phyloP scores from a whole-genome alignment of 495 filamentous ascomycete species.

The Lasiosphaeria ovina region DNA sequence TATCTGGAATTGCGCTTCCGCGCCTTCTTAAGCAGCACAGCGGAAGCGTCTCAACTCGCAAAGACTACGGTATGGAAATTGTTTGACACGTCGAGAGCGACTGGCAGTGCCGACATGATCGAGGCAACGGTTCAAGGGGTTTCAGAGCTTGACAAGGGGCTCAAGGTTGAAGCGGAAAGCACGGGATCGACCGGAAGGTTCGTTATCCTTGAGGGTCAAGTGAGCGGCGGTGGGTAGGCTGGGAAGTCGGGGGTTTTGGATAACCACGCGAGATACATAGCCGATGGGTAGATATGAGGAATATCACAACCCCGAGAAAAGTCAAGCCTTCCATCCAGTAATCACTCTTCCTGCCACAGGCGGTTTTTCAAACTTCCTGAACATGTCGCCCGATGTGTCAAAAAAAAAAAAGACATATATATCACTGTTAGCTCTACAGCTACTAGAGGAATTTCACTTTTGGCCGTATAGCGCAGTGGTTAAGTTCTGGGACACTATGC shows the following conservation, averaged over 20 bases:
- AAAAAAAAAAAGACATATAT: too few relatives aligned
- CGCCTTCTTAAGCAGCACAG: background rate
- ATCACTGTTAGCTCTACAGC: too few relatives aligned
- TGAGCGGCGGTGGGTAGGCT: background rate
- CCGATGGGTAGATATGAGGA: background rate
- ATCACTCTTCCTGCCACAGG: background rate
- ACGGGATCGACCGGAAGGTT: background rate
- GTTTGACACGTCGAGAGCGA: background rate
- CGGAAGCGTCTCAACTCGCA: background rate
- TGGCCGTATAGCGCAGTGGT: too few relatives aligned
- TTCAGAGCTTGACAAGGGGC: background rate
- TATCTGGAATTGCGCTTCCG: background rate
- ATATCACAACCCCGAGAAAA: background rate
- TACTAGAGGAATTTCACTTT: too few relatives aligned
- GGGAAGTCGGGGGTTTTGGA: background rate
- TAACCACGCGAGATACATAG: background rate
- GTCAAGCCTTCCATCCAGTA: background rate
- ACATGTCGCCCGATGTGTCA: background rate
- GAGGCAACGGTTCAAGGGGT: background rate
- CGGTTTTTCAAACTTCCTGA: background rate
- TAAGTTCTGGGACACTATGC: too few relatives aligned
- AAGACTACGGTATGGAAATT: background rate
- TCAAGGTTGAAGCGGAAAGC: background rate
- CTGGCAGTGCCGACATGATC: background rate
- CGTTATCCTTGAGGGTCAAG: background rate